These are phyloP conservation scores for Theileria orientalis DNA, from an alignment of 169 alveolate genomes.

Conservation along the genomic window DNA sequence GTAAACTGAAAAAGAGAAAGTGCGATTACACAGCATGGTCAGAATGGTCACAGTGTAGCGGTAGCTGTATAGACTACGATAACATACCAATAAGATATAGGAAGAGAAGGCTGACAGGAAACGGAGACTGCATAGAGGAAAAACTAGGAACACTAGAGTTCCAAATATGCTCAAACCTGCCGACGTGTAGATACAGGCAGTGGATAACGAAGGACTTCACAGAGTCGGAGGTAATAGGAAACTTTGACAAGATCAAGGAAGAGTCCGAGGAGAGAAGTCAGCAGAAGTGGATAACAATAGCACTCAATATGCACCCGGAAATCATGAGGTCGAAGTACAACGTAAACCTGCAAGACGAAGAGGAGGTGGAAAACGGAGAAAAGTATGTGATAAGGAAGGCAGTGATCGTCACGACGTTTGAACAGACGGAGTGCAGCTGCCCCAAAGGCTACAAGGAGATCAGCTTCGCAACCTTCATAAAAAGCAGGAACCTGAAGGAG, in stretches of 20 bases:
- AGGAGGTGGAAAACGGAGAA: not conserved
- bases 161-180: slow-evolving; percentile 44
- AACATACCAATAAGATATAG: slow-evolving; percentile 47
- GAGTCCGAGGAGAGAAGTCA: not conserved
- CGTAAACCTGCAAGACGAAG: no score
- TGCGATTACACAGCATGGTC: slow-evolving; percentile 63
- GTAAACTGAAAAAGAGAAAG: slow-evolving; percentile 46
- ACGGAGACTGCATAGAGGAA: not conserved
- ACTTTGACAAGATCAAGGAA: not conserved
- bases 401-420: slow-evolving; percentile 4
- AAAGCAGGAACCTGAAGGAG: slow-evolving; percentile 9
- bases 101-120: slow-evolving; percentile 18
- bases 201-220: not conserved
- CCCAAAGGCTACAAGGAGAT: slow-evolving; percentile 36
- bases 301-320: slow-evolving; percentile 43
- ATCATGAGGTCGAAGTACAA: not conserved
- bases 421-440: slow-evolving; percentile 52
- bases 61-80: slow-evolving; percentile 49
- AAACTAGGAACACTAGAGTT: slow-evolving; percentile 40
- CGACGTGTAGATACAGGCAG: slow-evolving; percentile 11
- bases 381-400: slow-evolving; percentile 38
- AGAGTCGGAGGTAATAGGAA: not conserved
- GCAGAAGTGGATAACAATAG: slow-evolving; percentile 25
- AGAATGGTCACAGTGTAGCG: slow-evolving; percentile 69
- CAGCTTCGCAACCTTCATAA: slow-evolving; percentile 35